phyloP scores from a whole-genome alignment of 1,139 yeast species.

The Trichomonascaceae sp. region DNA sequence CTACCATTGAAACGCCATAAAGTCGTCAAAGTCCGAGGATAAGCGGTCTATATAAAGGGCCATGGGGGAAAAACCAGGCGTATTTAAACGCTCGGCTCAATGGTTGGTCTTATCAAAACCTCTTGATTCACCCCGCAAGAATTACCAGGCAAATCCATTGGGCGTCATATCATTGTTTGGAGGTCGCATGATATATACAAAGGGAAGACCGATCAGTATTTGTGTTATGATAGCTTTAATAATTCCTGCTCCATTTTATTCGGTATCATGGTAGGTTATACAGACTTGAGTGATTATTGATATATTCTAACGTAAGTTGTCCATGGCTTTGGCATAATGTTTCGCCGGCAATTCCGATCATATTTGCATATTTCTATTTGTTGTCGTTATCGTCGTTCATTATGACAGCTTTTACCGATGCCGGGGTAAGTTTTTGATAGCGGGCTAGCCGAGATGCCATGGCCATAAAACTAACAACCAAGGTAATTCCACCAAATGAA shows the following conservation, averaged over 20 bases:
- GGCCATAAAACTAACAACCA: slow-evolving; percentile 7
- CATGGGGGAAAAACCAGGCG: background rate
- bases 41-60: background rate
- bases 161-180: slow-evolving; percentile 48
- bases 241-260: slow-evolving; percentile 47
- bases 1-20: background rate
- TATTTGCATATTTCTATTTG: slow-evolving; percentile 55
- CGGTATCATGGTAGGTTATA: slow-evolving; percentile 38
- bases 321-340: slow-evolving; percentile 53
- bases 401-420: slow-evolving; percentile 56
- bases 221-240: slow-evolving; percentile 36
- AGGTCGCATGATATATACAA: slow-evolving; percentile 49
- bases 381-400: slow-evolving; percentile 44
- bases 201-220: slow-evolving; percentile 36
- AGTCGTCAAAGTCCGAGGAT: background rate
- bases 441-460: background rate
- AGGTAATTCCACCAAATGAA: slow-evolving; percentile 55
- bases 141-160: slow-evolving; percentile 11
- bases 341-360: slow-evolving; percentile 52
- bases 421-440: slow-evolving; percentile 46
- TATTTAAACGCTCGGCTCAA: slow-evolving; percentile 3
- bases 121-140: slow-evolving; percentile 1
- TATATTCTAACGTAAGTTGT: slow-evolving; percentile 31
- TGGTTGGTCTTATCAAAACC: slow-evolving; percentile 2
- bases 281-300: background rate